phyloP scores from a whole-genome alignment of 305 asterid genomes.

The Ajuga reptans region DNA sequence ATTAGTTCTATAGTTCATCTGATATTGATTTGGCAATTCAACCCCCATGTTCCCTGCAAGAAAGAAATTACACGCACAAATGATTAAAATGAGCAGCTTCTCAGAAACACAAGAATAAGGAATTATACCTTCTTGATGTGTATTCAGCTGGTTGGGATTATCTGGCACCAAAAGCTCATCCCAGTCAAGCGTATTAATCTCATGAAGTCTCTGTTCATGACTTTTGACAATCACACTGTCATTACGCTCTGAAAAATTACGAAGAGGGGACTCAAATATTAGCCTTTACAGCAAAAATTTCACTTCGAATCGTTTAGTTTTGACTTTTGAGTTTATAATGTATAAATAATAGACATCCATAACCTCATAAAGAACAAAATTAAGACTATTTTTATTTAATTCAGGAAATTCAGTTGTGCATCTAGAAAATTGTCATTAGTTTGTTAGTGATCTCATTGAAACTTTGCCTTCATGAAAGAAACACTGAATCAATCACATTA shows the following conservation, averaged over 20 bases:
- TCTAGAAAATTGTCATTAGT: slow-evolving; percentile 8
- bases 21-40: slow-evolving; percentile 33
- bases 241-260: slow-evolving; percentile 45
- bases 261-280: slow-evolving; percentile 13
- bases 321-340: slow-evolving; percentile 3
- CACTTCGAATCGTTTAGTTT: slow-evolving; percentile 8
- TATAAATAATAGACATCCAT: background rate
- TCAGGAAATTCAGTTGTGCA: background rate
- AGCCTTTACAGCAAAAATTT: slow-evolving; percentile 16
- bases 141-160: slow-evolving; percentile 44
- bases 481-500: background rate
- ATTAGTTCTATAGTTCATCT: slow-evolving; percentile 31
- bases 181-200: slow-evolving; percentile 94
- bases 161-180: slow-evolving; percentile 79
- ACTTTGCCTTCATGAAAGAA: background rate
- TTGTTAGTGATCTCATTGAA: background rate
- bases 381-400: slow-evolving; percentile 1
- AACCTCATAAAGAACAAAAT: slow-evolving; percentile 12
- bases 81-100: slow-evolving; percentile 7
- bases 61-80: slow-evolving; percentile 20
- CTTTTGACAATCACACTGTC: slow-evolving; percentile 37
- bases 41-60: slow-evolving; percentile 45
- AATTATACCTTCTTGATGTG: slow-evolving; percentile 53
- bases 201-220: slow-evolving; percentile 72
- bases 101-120: background rate